A percentile compares a stretch with the other conserved stretches of the same genome.
These are phyloP conservation scores for Metschnikowia baotianmanensis DNA, from an alignment of 805 yeast species.

Conservation along the genomic window DNA sequence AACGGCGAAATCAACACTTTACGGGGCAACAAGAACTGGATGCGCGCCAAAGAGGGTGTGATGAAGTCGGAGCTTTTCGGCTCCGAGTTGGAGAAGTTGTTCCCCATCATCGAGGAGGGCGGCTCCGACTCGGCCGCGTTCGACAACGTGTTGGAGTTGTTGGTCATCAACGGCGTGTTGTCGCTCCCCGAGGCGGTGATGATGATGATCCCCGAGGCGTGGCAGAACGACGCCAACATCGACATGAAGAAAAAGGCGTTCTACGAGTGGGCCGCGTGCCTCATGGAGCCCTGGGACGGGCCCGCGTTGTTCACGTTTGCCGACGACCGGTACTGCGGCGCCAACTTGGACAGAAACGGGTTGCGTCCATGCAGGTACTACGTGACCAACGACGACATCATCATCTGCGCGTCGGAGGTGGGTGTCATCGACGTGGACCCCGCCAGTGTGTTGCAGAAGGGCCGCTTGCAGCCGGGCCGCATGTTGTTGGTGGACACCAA, in stretches of 20 bases:
- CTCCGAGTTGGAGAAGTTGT: slow-evolving; percentile 84
- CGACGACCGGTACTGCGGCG: slow-evolving; percentile 98
- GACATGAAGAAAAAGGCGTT: slow-evolving; percentile 92
- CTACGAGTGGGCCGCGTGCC: slow-evolving; percentile 98
- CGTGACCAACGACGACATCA: slow-evolving; percentile 89
- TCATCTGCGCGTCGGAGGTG: slow-evolving; percentile 97
- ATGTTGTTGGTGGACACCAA: slow-evolving; percentile 93
- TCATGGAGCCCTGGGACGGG: slow-evolving; percentile 99
- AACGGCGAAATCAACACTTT: slow-evolving; percentile 97
- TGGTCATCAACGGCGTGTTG: slow-evolving; percentile 87
- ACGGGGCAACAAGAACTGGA: slow-evolving; percentile 98
- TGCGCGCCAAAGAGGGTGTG: slow-evolving; percentile 98
- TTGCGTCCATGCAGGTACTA: slow-evolving; percentile 98
- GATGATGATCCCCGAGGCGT: slow-evolving; percentile 96
- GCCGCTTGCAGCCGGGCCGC: slow-evolving; percentile 93
- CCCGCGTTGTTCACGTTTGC: slow-evolving; percentile 97
- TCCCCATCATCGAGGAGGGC: slow-evolving; percentile 96
- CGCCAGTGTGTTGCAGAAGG: slow-evolving; percentile 79
- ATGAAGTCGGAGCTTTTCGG: slow-evolving; percentile 87
- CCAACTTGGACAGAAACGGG: slow-evolving; percentile 95
- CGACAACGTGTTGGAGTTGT: slow-evolving; percentile 89
- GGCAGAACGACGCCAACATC: slow-evolving; percentile 86
- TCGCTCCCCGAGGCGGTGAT: slow-evolving; percentile 96
- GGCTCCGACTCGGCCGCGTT: slow-evolving; percentile 98
- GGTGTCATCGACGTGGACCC: slow-evolving; percentile 93